These are phyloP conservation scores for Polytrichum formosum DNA, from an alignment of 225 moss, liverwort and hornwort genomes.

Conservation along the genomic window DNA sequence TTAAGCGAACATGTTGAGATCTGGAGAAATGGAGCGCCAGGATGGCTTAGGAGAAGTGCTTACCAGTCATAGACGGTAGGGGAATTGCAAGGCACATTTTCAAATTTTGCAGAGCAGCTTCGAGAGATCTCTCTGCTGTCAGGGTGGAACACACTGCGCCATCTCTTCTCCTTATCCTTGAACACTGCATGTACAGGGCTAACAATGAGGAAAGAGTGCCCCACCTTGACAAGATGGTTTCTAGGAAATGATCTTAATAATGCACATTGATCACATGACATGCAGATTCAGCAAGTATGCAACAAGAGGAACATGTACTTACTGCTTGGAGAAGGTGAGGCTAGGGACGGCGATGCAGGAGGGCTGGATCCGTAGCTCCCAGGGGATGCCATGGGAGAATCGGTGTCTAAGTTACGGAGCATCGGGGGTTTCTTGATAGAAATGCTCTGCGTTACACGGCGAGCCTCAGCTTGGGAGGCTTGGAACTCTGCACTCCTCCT, in stretches of 20 bases:
- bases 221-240: constrained; percentile 42
- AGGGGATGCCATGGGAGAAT: constrained; percentile 32
- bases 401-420: constrained; percentile 48
- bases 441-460: constrained; percentile 59
- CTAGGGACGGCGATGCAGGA: constrained; percentile 47
- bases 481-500: constrained; percentile 59
- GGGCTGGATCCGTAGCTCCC: constrained; percentile 54
- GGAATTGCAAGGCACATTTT: constrained; percentile 39
- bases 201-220: constrained; percentile 1
- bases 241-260: no score
- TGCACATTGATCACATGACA: background rate
- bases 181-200: constrained; percentile 23
- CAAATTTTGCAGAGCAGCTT: constrained; percentile 45
- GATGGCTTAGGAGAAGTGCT: constrained; percentile 4
- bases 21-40: background rate
- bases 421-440: constrained; percentile 56
- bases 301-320: constrained; percentile 5
- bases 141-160: constrained; percentile 62
- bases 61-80: constrained; percentile 66
- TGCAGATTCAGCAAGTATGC: background rate
- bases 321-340: constrained; percentile 56
- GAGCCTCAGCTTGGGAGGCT: constrained; percentile 38
- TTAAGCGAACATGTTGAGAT: background rate
- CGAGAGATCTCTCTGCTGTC: constrained; percentile 42
- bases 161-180: constrained; percentile 43